Evolutionary conservation across 2,329 filamentous ascomycete genomes (phyloP).

Genomic region (Arthrobotrys sphaeroides): DNA sequence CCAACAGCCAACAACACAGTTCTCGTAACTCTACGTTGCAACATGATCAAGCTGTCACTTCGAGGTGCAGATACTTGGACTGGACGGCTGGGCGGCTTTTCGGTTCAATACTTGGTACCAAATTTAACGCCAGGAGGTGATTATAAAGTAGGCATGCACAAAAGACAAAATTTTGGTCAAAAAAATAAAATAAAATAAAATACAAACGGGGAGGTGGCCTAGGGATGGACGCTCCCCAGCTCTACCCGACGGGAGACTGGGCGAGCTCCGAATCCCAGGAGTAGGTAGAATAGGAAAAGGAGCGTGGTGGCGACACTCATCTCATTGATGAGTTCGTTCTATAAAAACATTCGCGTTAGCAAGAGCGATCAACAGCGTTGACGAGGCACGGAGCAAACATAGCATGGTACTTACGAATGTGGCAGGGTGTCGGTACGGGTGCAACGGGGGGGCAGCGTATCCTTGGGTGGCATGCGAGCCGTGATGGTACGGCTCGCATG

Average conservation of each 20-base stretch:
- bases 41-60: no score
- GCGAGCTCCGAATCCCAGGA: background rate
- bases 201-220: background rate
- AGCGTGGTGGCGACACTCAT: background rate
- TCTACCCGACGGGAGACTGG: background rate
- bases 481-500: background rate
- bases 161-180: no score
- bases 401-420: background rate
- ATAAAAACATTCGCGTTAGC: background rate
- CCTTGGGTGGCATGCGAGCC: background rate
- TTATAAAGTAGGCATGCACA: no score
- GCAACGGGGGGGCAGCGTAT: background rate
- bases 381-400: no score
- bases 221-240: background rate
- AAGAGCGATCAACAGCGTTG: no score
- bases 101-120: no score
- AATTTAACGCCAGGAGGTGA: no score
- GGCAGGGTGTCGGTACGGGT: background rate
- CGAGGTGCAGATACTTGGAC: no score
- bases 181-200: background rate
- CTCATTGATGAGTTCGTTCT: background rate
- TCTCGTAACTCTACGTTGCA: no score
- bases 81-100: no score
- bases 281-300: background rate
- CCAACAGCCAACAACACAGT: slow-evolving; percentile 20